Evolutionary conservation across 2,329 filamentous ascomycete species (phyloP).

Genomic region (Claviceps purpurea): DNA sequence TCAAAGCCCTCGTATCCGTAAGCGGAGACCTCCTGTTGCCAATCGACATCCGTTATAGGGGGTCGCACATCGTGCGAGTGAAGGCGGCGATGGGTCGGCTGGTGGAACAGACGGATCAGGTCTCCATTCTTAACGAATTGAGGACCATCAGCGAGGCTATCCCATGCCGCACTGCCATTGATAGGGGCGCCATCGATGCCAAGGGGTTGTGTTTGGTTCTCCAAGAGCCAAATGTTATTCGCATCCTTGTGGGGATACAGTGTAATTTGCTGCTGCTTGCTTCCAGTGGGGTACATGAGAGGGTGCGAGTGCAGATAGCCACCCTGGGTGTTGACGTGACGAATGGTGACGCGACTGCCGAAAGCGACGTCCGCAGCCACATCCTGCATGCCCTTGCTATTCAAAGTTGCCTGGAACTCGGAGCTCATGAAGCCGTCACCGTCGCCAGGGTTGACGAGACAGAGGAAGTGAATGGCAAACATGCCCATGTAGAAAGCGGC

Average conservation of each 20-base stretch:
- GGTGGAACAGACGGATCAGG: constrained; percentile 72
- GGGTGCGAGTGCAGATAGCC: constrained; percentile 94
- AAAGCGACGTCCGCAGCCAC: constrained; percentile 84
- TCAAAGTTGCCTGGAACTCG: constrained; percentile 94
- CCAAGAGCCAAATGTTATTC: constrained; percentile 88
- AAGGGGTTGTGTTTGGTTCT: constrained; percentile 91
- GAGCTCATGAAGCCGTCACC: constrained; percentile 99
- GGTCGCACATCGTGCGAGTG: constrained; percentile 93
- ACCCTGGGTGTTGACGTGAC: constrained; percentile 94
- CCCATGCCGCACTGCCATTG: constrained; percentile 74
- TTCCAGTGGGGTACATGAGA: constrained; percentile 95
- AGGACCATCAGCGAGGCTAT: constrained; percentile 47
- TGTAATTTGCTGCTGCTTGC: constrained; percentile 97
- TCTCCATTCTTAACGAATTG: constrained; percentile 65
- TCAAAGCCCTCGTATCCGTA: constrained; percentile 96
- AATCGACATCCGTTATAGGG: constrained; percentile 74
- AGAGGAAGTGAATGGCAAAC: constrained; percentile 94
- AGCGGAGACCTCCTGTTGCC: constrained; percentile 92
- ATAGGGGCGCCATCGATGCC: constrained; percentile 62
- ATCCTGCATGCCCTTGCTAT: constrained; percentile 92
- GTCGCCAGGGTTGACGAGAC: constrained; percentile 86
- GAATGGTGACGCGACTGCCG: constrained; percentile 72
- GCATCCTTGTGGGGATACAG: constrained; percentile 98
- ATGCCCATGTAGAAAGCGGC: constrained; percentile 86
- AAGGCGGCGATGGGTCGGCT: constrained; percentile 70